A percentile compares a stretch with the other conserved stretches of the same genome.
Conservation (phyloP, 1,139 yeast species). For the Barnettozyma hawaiiensis region DNA sequence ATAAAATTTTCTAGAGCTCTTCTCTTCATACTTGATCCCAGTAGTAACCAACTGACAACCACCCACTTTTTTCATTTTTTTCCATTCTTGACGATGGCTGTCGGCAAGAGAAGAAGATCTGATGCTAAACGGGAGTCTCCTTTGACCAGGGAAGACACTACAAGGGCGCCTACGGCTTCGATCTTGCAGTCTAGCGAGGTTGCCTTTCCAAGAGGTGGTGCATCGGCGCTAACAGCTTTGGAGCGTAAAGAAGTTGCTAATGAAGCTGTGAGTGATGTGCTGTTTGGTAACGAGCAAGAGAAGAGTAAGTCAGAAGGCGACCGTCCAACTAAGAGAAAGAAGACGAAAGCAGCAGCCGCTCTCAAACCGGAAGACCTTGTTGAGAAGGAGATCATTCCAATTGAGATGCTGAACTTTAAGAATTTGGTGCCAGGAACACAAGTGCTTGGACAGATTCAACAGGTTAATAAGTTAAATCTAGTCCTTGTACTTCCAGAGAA, state of each 20-base stretch:
- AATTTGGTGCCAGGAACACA: slow-evolving; percentile 63
- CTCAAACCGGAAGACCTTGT: slow-evolving; percentile 29
- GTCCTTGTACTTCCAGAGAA: slow-evolving; percentile 77
- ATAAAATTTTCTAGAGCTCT: slow-evolving; percentile 10
- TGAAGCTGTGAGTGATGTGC: slow-evolving; percentile 84
- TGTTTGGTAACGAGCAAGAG: slow-evolving; percentile 42
- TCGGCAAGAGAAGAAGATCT: slow-evolving; percentile 33
- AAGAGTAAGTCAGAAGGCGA: slow-evolving; percentile 24
- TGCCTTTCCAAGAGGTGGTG: slow-evolving; percentile 95
- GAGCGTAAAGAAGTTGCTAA: slow-evolving; percentile 91
- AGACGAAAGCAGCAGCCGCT: slow-evolving; percentile 20
- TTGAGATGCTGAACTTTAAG: slow-evolving; percentile 57
- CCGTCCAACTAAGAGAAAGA: slow-evolving; percentile 33
- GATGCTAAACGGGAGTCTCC: slow-evolving; percentile 32
- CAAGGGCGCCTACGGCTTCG: slow-evolving; percentile 31
- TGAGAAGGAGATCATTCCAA: slow-evolving; percentile 28
- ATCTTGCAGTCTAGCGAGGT: slow-evolving; percentile 42
- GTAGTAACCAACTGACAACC: not conserved
- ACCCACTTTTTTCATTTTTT: no score
- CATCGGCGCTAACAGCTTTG: slow-evolving; percentile 75
- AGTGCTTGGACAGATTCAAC: slow-evolving; percentile 69
- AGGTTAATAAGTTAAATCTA: slow-evolving; percentile 57
- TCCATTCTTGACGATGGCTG: not conserved
- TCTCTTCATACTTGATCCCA: no score
- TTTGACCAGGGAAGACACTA: slow-evolving; percentile 32